Percentiles rank a stretch among this genome's conserved stretches.
These are phyloP conservation scores for Eutypella sp. DNA, from an alignment of 2,329 filamentous ascomycete genomes.

Conservation along the genomic window DNA sequence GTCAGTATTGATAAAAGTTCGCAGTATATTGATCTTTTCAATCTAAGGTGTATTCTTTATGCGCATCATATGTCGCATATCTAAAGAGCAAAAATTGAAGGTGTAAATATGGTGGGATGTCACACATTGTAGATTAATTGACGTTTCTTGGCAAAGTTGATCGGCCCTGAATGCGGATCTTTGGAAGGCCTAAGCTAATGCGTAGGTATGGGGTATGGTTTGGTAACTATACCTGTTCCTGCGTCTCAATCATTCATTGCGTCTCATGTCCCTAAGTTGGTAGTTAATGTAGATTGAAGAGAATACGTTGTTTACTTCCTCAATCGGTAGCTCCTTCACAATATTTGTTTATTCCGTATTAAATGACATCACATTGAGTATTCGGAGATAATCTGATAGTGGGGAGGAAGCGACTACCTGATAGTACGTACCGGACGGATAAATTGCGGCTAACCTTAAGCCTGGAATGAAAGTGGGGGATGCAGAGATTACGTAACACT, in stretches of 20 bases:
- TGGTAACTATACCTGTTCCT: no score
- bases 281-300: no score
- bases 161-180: not conserved
- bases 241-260: no score
- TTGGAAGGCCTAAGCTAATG: not conserved
- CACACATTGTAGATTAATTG: not conserved
- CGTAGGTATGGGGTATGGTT: not conserved
- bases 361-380: not conserved
- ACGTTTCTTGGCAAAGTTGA: not conserved
- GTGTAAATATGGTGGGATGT: not conserved
- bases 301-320: no score
- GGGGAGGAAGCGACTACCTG: not conserved
- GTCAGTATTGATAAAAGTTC: no score
- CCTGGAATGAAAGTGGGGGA: not conserved
- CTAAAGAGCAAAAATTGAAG: no score
- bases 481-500: slow-evolving; percentile 13
- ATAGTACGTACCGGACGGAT: not conserved
- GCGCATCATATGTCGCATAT: no score
- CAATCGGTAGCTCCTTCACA: no score
- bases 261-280: no score
- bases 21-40: no score
- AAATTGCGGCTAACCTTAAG: not conserved
- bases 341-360: no score
- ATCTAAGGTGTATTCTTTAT: no score
- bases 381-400: not conserved